Percentiles rank a stretch among this genome's conserved stretches.
Conservation (phyloP, 2,329 filamentous ascomycete genomes). For the Corinectria fuckeliana region DNA sequence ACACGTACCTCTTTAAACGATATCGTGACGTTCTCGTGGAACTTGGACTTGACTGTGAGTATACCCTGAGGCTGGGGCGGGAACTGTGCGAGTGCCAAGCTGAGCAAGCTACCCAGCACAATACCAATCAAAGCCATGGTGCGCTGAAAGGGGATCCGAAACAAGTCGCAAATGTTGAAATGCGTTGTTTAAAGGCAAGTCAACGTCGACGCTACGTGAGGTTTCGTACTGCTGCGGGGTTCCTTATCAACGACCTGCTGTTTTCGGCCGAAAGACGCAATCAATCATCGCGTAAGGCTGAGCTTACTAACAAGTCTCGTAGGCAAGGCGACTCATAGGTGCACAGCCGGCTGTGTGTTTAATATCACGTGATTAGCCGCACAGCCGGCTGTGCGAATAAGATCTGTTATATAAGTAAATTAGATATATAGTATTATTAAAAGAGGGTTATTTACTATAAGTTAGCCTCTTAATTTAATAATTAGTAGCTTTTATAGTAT, state of each 20-base stretch:
- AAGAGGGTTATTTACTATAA: too few relatives aligned
- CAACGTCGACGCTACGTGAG: not conserved
- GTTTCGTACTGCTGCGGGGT: not conserved
- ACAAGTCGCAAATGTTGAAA: not conserved
- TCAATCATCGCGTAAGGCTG: not conserved
- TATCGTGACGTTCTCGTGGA: constrained; percentile 27
- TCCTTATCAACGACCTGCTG: not conserved
- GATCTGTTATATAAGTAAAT: too few relatives aligned
- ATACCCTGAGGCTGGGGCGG: constrained; percentile 28
- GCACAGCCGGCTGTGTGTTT: too few relatives aligned
- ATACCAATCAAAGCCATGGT: not conserved
- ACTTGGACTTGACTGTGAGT: constrained; percentile 18
- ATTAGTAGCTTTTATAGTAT: too few relatives aligned
- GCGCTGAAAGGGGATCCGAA: too few relatives aligned
- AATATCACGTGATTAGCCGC: too few relatives aligned
- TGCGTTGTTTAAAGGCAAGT: not conserved
- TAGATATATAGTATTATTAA: too few relatives aligned
- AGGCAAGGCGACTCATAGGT: too few relatives aligned
- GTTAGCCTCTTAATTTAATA: too few relatives aligned
- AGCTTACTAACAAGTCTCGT: not conserved
- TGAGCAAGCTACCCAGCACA: not conserved
- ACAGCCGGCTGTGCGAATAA: too few relatives aligned
- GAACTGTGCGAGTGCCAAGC: constrained; percentile 27
- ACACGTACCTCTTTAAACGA: constrained; percentile 26
- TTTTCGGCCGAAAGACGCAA: not conserved